phyloP scores from a whole-genome alignment of 2,329 filamentous ascomycete species.

The Tolypocladium capitatum region DNA sequence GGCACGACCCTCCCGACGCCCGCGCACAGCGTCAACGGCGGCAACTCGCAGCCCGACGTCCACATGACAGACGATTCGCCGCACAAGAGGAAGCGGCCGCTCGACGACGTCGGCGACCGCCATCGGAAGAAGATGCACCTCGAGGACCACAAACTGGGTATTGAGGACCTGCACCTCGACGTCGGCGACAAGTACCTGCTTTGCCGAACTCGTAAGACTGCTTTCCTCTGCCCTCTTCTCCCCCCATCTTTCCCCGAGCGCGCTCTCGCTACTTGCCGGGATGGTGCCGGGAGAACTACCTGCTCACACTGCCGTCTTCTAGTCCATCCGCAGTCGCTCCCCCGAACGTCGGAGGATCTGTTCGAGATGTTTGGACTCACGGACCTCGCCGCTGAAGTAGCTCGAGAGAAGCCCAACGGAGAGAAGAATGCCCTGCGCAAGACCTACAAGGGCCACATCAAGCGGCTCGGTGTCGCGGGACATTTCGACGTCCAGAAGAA shows the following conservation, averaged over 20 bases:
- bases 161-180: constrained; percentile 52
- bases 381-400: constrained; percentile 45
- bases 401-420: constrained; percentile 49
- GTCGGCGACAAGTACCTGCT: constrained; percentile 55
- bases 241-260: constrained; percentile 2
- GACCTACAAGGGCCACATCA: constrained; percentile 57
- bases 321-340: constrained; percentile 35
- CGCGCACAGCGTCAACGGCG: constrained; percentile 49
- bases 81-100: constrained; percentile 48
- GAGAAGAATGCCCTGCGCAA: constrained; percentile 55
- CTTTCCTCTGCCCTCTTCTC: constrained; percentile 25
- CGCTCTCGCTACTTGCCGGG: background rate
- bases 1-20: constrained; percentile 46
- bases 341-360: constrained; percentile 40
- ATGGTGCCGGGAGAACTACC: constrained; percentile 15
- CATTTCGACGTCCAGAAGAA: constrained; percentile 47
- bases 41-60: constrained; percentile 29
- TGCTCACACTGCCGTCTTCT: constrained; percentile 31
- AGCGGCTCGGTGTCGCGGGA: constrained; percentile 46
- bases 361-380: constrained; percentile 45
- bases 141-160: constrained; percentile 47
- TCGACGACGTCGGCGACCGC: constrained; percentile 41
- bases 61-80: constrained; percentile 38
- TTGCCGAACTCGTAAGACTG: constrained; percentile 53
- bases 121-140: constrained; percentile 49